Evolutionary conservation across 1,139 yeast species (phyloP), one percentile per base, ranked within the genome.

Genomic region (Scheffersomyces cryptocercus): DNA sequence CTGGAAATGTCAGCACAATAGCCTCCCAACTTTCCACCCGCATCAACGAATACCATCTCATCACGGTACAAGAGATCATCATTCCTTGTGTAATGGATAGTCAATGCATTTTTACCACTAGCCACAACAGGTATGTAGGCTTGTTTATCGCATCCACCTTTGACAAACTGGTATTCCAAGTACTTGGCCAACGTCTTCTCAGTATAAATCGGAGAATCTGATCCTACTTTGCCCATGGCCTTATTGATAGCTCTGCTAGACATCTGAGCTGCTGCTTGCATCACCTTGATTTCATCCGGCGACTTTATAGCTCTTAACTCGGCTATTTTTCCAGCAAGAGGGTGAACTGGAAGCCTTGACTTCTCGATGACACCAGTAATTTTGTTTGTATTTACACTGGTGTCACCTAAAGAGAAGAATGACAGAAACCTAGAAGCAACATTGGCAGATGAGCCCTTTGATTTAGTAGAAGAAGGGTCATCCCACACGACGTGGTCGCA

Each of bases 101-200:
- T 85, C 36, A 90, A 69, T 0, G 96, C 89, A 60, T 90, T 90
- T 20, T 77, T 65, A 2, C 99, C 99, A 35, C 96, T 87, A 2
- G 98, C 99, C 7, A 95, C 96, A 8, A 95, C 99, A 0, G 99
- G 98, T 28, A 91, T 80, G 59, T 95, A 95, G 0, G 97, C 98
- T 36, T 86, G 81, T 49, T 81, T 81, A 50, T 89, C 95, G 64
- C 97, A 90, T 0, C 99, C 99, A 26, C 91, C 89, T 40, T 81
- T 74, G 7, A 87, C 80, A 63, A 93, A 91, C 55, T 84, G 79
- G 62, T 88, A 88, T 49, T 91, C 96, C 47, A 95, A 69, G 58
- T 73, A 90, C n/a, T 95, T 81, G 16, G 86, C 88, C 39, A 93
- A 70, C 2, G 89, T 82, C 56, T 86, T 80, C 62, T 95, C 99